phyloP scores from a whole-genome alignment of 345 rosid species.

The Boechera divaricarpa region DNA sequence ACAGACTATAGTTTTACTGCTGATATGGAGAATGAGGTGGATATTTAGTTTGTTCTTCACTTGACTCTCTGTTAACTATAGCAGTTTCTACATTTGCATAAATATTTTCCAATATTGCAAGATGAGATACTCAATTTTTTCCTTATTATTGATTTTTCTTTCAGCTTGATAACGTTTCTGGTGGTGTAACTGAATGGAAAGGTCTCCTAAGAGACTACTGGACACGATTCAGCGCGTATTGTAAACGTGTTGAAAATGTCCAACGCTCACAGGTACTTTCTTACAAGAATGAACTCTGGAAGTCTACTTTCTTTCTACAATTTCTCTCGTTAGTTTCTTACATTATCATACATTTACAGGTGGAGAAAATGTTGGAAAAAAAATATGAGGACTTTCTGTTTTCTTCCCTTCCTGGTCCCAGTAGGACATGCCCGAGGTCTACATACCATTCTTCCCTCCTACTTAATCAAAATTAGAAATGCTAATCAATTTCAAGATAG shows the following conservation, averaged over 20 bases:
- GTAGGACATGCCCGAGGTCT: conserved; percentile 86
- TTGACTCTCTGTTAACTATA: conserved; percentile 12
- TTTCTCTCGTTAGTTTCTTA: background rate
- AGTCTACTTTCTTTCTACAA: conserved; percentile 12
- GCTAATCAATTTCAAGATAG: conserved; percentile 22
- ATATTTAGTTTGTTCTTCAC: conserved; percentile 9
- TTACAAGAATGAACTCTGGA: conserved; percentile 20
- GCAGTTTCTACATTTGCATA: conserved; percentile 17
- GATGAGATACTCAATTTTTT: conserved; percentile 20
- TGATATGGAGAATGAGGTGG: conserved; percentile 97
- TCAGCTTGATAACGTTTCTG: conserved; percentile 98
- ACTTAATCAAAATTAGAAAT: conserved; percentile 21
- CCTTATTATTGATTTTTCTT: conserved; percentile 26
- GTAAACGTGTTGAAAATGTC: conserved; percentile 64
- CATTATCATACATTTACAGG: conserved; percentile 54
- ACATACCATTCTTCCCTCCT: background rate
- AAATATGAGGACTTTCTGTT: conserved; percentile 77
- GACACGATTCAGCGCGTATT: conserved; percentile 87
- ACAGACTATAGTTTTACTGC: conserved; percentile 97
- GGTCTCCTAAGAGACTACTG: conserved; percentile 93
- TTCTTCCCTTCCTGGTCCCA: conserved; percentile 75
- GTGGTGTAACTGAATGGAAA: conserved; percentile 97
- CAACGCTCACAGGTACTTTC: conserved; percentile 79
- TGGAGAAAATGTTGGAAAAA: conserved; percentile 96
- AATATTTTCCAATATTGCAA: background rate